Conservation (phyloP, 2,329 filamentous ascomycete genomes). For the Plenodomus lindquistii region DNA sequence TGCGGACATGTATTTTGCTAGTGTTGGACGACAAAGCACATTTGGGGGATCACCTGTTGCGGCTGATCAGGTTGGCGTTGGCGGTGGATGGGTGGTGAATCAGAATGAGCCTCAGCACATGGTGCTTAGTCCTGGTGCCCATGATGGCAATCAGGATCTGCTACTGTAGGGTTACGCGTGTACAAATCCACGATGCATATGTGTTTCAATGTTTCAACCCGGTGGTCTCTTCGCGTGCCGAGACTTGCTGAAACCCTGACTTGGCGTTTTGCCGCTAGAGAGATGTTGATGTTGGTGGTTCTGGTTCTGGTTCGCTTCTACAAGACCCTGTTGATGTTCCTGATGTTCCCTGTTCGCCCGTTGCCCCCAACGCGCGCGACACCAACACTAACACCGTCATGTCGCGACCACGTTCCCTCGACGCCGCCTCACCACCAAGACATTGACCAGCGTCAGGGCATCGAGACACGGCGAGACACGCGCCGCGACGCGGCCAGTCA, state of each 20-base stretch:
- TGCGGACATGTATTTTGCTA: constrained; percentile 87
- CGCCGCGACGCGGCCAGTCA: constrained; percentile 28
- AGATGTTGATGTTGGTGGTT: no score
- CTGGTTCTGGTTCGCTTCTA: not conserved
- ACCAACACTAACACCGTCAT: no score
- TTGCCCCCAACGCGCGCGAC: not conserved
- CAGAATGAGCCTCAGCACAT: constrained; percentile 39
- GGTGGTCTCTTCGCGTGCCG: no score
- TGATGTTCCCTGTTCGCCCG: not conserved
- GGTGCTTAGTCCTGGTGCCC: constrained; percentile 32
- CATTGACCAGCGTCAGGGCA: not conserved
- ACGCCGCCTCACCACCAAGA: not conserved
- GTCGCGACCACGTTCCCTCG: no score
- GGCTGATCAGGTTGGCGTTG: constrained; percentile 30
- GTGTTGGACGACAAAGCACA: constrained; percentile 46
- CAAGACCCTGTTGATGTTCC: not conserved
- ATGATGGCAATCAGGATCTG: constrained; percentile 37
- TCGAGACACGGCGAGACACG: constrained; percentile 18
- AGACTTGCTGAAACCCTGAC: no score
- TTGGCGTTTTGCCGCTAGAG: no score
- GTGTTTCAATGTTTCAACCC: not conserved
- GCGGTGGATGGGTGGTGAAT: constrained; percentile 43
- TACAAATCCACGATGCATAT: not conserved
- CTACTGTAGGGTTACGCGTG: constrained; percentile 19
- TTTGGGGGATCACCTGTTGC: constrained; percentile 41